Base-by-base conservation (phyloP, 2,329 filamentous ascomycete genomes). In the Cladophialophora chaetospira region DNA sequence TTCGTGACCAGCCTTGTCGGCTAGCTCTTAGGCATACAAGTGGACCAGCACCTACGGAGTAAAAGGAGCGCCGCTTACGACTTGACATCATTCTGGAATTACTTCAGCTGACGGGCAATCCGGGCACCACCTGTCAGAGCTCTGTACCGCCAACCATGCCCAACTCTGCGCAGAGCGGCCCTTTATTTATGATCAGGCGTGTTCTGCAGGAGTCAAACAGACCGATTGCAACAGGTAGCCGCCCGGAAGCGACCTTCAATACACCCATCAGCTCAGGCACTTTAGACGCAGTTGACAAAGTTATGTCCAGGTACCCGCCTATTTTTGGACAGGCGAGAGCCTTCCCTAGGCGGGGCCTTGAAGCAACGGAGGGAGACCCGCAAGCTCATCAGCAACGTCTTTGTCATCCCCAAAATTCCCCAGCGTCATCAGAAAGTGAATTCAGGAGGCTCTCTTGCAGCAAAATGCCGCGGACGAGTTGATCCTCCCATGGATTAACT, bases 61-160 rank as follows among this genome's bases (percentile, higher is more conserved):
- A 28, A 6, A 42, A 19, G 26, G 21, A 25, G 47, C 3, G 9
- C 15, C 25, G 48, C 48, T 51, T 51, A 42, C 26, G n/a, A n/a
- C 25, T 19, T 11, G 25, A 11, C 28, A 9, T 5, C 10, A 19
- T n/a, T 50, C 23, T n/a, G 33, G 33, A 29, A 42, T 55, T 49
- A 55, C 52, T 55, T 55, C 52, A 55, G 52, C 52, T 55, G 33
- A 55, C 42, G 42, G 23, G 42, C 23, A 28, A 43, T 21, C 3
- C 21, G 11, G 42, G 26, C 15, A 44, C 11, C 42, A n/a, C 23
- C 42, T 15, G 23, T 44, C 9, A 23, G 42, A 28, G 3, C 8
- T 8, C 17, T 21, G 36, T 15, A 11, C 36, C n/a, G 19, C 9
- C 17, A 23, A n/a, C 23, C 42, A 13, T 44, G 42, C 19, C 23